Evolutionary conservation across 129 eudicot genomes (phyloP).

Genomic region (Centaurea solstitialis): DNA sequence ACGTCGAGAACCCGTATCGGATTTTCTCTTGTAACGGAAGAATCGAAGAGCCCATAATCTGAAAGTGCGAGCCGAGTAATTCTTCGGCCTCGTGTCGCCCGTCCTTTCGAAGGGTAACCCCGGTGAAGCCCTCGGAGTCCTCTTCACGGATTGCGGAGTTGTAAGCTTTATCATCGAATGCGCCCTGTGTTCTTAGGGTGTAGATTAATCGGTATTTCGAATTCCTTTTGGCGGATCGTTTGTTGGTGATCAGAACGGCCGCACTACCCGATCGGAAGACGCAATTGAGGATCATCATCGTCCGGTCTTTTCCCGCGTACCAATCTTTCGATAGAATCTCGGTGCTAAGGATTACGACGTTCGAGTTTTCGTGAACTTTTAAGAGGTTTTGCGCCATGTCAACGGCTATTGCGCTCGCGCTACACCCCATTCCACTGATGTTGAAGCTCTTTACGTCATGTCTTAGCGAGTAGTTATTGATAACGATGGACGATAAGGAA

Average conservation of each 20-base stretch:
- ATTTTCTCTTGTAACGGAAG: slow-evolving; percentile 59
- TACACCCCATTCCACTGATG: slow-evolving; percentile 88
- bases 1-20: slow-evolving; percentile 36
- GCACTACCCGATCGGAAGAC: slow-evolving; percentile 77
- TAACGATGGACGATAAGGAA: slow-evolving; percentile 52
- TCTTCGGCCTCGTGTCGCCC: slow-evolving; percentile 58
- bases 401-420: slow-evolving; percentile 71
- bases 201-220: slow-evolving; percentile 53
- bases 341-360: slow-evolving; percentile 69
- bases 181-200: slow-evolving; percentile 54
- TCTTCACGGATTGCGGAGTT: slow-evolving; percentile 68
- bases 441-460: slow-evolving; percentile 62
- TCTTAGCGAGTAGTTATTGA: slow-evolving; percentile 50
- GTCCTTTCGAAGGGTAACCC: slow-evolving; percentile 56
- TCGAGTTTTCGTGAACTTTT: slow-evolving; percentile 44
- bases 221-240: slow-evolving; percentile 15
- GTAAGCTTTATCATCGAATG: slow-evolving; percentile 61
- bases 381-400: slow-evolving; percentile 59
- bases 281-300: slow-evolving; percentile 72
- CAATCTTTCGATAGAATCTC: slow-evolving; percentile 78
- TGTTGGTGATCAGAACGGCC: slow-evolving; percentile 58
- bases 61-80: slow-evolving; percentile 48
- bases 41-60: slow-evolving; percentile 43
- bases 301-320: slow-evolving; percentile 68
- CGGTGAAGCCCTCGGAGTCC: slow-evolving; percentile 55